A percentile compares a stretch with the other conserved stretches of the same genome.
These are phyloP conservation scores for Leccinellum albellum DNA, from an alignment of 768 basidiomycete species.

Conservation along the genomic window DNA sequence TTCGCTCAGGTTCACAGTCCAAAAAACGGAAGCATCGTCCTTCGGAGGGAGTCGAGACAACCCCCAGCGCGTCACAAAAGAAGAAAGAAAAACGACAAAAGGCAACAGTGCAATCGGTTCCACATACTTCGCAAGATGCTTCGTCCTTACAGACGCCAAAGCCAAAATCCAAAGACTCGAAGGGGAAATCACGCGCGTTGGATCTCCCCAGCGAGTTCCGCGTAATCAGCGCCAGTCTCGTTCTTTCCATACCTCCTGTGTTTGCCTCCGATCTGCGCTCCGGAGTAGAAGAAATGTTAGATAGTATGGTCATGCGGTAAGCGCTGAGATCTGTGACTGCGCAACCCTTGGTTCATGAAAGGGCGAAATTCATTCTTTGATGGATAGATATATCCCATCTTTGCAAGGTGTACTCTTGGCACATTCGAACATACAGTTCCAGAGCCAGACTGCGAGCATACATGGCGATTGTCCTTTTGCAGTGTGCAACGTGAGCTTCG, in stretches of 20 bases:
- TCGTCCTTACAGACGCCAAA: conserved; percentile 12
- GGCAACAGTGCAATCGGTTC: not conserved
- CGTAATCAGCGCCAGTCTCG: conserved; percentile 59
- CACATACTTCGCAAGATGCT: conserved; percentile 6
- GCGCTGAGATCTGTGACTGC: conserved; percentile 22
- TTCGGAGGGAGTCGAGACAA: conserved; percentile 15
- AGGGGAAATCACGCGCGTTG: conserved; percentile 35
- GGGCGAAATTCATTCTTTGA: not conserved
- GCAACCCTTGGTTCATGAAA: not conserved
- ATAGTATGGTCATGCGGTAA: conserved; percentile 94
- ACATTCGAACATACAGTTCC: conserved; percentile 74
- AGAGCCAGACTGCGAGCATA: conserved; percentile 60
- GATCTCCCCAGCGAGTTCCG: conserved; percentile 50
- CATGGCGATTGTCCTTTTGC: conserved; percentile 84
- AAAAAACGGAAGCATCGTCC: conserved; percentile 54
- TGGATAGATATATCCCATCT: conserved; percentile 80
- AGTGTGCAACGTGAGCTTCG: conserved; percentile 69
- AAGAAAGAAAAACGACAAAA: conserved; percentile 32
- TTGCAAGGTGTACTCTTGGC: conserved; percentile 83
- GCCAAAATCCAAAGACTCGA: conserved; percentile 29
- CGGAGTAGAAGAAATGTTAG: conserved; percentile 86
- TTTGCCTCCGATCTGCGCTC: conserved; percentile 68
- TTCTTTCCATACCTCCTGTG: conserved; percentile 75
- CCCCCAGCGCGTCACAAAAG: conserved; percentile 33
- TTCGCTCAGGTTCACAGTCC: conserved; percentile 8